Base-by-base conservation (phyloP, 2,329 filamentous ascomycete genomes). In the Chrysosporium keratinophilum region DNA sequence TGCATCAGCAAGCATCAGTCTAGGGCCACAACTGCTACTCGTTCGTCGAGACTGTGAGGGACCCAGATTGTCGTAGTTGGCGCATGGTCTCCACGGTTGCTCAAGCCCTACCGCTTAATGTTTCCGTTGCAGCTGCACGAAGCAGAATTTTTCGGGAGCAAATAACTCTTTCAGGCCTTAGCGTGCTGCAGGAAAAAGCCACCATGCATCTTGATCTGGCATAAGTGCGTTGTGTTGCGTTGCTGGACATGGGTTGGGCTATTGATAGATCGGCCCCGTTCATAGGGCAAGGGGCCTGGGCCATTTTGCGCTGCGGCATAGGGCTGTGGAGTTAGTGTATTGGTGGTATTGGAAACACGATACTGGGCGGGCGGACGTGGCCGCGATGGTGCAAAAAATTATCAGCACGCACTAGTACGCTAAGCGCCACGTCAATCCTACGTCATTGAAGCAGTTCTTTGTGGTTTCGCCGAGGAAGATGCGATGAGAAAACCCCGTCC, bases 261-360 rank as follows among this genome's bases (percentile, higher is more conserved):
- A 50, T 50, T 50, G 48, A 42, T 50, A 50, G 48, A 50, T 50
- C 48, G 35, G 39, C 37, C 48, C 39, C 48, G 39, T 50, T 15
- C 48, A 34, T 50, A 50, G 48, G 48, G 48, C 48, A 19, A n/a
- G 48, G 35, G 45, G 31, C 45, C 17, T 37, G 45, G 33, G 45
- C 33, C 45, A 17, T 39, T 2, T 17, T 47, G 45, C 20, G 12
- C 17, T 34, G 17, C 5, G 14, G 43, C 12, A 12, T 37, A 9
- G 35, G 11, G n/a, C n/a, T 37, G 35, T n/a, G n/a, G n/a, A 5
- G 10, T 37, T 37, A 12, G 10, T 12, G 10, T n/a, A 9, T 3
- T n/a, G 35, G 3, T 3, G 35, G 11, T 37, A 5, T 14, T 46
- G 43, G 43, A 34, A 49, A 33, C 28, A 50, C n/a, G 35, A n/a